phyloP scores from a whole-genome alignment of 1,284 basidiomycete genomes.

The Ustilago shanxiensis region DNA sequence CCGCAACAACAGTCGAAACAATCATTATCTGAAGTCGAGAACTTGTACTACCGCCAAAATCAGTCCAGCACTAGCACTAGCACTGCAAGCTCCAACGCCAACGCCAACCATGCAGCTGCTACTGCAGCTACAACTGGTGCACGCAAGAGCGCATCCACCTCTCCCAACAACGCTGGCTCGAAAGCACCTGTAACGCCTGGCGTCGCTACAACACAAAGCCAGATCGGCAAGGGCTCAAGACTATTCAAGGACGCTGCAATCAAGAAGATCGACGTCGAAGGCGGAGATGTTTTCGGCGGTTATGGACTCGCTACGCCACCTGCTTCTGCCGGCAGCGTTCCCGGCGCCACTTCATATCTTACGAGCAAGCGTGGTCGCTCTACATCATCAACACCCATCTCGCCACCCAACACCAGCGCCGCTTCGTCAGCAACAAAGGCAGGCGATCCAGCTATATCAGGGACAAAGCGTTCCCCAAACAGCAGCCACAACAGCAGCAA shows the following conservation, averaged over 20 bases:
- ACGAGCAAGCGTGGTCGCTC: constrained; percentile 42
- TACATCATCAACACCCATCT: constrained; percentile 40
- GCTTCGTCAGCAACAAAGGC: constrained; percentile 18
- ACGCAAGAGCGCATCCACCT: constrained; percentile 33
- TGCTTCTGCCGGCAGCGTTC: constrained; percentile 41
- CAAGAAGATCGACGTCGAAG: constrained; percentile 46
- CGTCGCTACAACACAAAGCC: constrained; percentile 16
- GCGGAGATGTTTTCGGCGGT: constrained; percentile 52
- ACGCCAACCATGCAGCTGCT: background rate
- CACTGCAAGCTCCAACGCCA: background rate
- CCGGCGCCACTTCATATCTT: constrained; percentile 39
- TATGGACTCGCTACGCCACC: constrained; percentile 53
- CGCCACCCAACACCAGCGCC: constrained; percentile 40
- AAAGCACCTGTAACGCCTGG: constrained; percentile 32
- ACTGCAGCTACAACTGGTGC: constrained; percentile 6
- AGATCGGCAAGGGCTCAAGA: constrained; percentile 26
- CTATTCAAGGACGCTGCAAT: constrained; percentile 53
- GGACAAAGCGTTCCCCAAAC: constrained; percentile 25
- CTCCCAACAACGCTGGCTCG: constrained; percentile 28
- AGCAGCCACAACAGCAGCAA: constrained; percentile 1
- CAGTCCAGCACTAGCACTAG: constrained; percentile 23
- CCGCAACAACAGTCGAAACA: constrained; percentile 53
- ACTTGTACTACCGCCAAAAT: constrained; percentile 63
- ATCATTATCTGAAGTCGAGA: constrained; percentile 67
- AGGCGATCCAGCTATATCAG: constrained; percentile 3